phyloP scores from a whole-genome alignment of 1,284 basidiomycete genomes.

The Ustilago sp. region DNA sequence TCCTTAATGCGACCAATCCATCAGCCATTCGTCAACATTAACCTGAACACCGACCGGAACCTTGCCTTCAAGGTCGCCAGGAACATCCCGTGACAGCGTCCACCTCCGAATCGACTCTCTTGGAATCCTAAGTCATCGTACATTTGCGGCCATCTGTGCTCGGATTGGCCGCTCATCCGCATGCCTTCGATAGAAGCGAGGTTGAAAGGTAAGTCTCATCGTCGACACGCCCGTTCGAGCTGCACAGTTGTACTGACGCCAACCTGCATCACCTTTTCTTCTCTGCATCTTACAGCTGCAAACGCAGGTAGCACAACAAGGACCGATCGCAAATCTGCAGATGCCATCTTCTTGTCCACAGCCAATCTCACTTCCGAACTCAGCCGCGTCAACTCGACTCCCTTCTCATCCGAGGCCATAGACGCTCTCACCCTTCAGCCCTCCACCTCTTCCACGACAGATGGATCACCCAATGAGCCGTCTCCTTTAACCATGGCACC shows the following conservation, averaged over 20 bases:
- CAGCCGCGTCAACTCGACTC: slow-evolving; percentile 48
- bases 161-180: neutral
- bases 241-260: neutral
- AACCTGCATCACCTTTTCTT: neutral
- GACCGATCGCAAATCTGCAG: slow-evolving; percentile 47
- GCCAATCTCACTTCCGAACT: slow-evolving; percentile 35
- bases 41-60: neutral
- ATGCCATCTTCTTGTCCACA: slow-evolving; percentile 39
- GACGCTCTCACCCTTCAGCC: slow-evolving; percentile 27
- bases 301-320: slow-evolving; percentile 18
- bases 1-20: neutral
- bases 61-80: neutral
- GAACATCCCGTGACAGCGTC: neutral
- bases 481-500: slow-evolving; percentile 46
- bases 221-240: neutral
- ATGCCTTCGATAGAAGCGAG: slow-evolving; percentile 47
- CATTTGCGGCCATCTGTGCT: neutral
- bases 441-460: slow-evolving; percentile 6
- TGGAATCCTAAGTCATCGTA: neutral
- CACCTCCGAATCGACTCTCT: no score
- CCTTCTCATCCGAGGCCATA: slow-evolving; percentile 31
- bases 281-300: slow-evolving; percentile 23
- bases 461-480: slow-evolving; percentile 23
- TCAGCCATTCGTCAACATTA: neutral
- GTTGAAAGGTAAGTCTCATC: slow-evolving; percentile 30